phyloP scores from a whole-genome alignment of 495 filamentous ascomycete genomes.

The Hyaloscypha finlandica region DNA sequence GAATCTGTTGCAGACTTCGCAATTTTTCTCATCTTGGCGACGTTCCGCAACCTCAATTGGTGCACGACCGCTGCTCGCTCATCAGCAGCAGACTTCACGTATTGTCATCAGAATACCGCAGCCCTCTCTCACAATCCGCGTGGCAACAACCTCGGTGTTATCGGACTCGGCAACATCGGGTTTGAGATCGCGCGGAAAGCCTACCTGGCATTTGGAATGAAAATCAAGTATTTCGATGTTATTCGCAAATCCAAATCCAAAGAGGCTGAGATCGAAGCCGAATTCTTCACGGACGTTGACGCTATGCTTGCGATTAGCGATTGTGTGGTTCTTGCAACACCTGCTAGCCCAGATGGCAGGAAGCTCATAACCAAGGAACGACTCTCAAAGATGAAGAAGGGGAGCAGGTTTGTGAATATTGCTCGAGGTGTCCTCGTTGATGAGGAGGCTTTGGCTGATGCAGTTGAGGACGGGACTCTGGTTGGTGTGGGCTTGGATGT shows the following conservation, averaged over 20 bases:
- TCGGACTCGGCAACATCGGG: slow-evolving; percentile 66
- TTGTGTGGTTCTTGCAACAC: slow-evolving; percentile 68
- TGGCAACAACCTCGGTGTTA: slow-evolving; percentile 52
- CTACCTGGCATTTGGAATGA: slow-evolving; percentile 62
- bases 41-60: slow-evolving; percentile 58
- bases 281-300: slow-evolving; percentile 53
- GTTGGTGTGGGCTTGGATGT: slow-evolving; percentile 67
- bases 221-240: slow-evolving; percentile 68
- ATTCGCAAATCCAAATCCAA: slow-evolving; percentile 50
- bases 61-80: slow-evolving; percentile 50
- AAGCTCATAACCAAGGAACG: slow-evolving; percentile 54
- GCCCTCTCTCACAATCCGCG: slow-evolving; percentile 53
- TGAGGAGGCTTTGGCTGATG: slow-evolving; percentile 66
- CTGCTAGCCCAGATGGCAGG: slow-evolving; percentile 55
- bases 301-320: slow-evolving; percentile 57
- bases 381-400: slow-evolving; percentile 55
- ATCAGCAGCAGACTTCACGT: slow-evolving; percentile 41
- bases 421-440: slow-evolving; percentile 72
- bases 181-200: slow-evolving; percentile 65
- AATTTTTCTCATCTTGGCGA: slow-evolving; percentile 56
- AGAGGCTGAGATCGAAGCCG: slow-evolving; percentile 48
- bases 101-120: slow-evolving; percentile 56
- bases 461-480: slow-evolving; percentile 56
- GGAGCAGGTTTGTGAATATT: slow-evolving; percentile 68
- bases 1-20: slow-evolving; percentile 60